Conservation (phyloP, 139 green algal genomes). For the Volvox africanus region DNA sequence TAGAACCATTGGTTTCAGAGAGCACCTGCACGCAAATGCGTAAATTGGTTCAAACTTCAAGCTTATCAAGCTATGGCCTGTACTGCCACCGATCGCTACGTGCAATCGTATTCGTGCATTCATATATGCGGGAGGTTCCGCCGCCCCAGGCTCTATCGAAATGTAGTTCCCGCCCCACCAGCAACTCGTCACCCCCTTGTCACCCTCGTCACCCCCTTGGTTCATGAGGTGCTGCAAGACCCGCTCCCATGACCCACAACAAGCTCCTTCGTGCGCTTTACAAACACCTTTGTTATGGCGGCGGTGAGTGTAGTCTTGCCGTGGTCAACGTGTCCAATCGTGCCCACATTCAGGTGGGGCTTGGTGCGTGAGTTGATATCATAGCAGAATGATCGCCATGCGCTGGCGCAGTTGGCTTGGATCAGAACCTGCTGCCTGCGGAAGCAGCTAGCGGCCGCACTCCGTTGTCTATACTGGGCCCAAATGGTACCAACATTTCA, state of each 20-base stretch:
- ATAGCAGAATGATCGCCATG: conserved; percentile 63
- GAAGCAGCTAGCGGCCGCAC: not conserved
- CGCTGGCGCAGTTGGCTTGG: not conserved
- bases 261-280: too few relatives aligned
- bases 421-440: not conserved
- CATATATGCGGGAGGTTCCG: too few relatives aligned
- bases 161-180: too few relatives aligned
- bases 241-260: too few relatives aligned
- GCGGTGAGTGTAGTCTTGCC: conserved; percentile 99
- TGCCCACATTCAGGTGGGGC: conserved; percentile 98
- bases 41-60: too few relatives aligned
- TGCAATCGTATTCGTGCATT: too few relatives aligned
- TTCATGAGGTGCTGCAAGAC: too few relatives aligned
- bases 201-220: too few relatives aligned
- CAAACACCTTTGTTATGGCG: conserved; percentile 88
- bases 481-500: not conserved
- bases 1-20: conserved; percentile 85
- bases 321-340: conserved; percentile 99
- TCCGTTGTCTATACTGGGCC: not conserved
- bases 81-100: too few relatives aligned
- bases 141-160: too few relatives aligned
- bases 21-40: conserved; percentile 76
- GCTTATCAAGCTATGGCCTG: too few relatives aligned
- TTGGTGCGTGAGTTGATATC: conserved; percentile 95
- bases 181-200: too few relatives aligned